A percentile compares a stretch with the other conserved stretches of the same genome.
Evolutionary conservation across 2,329 filamentous ascomycete genomes (phyloP).

Genomic region (Fonsecaea nubica): DNA sequence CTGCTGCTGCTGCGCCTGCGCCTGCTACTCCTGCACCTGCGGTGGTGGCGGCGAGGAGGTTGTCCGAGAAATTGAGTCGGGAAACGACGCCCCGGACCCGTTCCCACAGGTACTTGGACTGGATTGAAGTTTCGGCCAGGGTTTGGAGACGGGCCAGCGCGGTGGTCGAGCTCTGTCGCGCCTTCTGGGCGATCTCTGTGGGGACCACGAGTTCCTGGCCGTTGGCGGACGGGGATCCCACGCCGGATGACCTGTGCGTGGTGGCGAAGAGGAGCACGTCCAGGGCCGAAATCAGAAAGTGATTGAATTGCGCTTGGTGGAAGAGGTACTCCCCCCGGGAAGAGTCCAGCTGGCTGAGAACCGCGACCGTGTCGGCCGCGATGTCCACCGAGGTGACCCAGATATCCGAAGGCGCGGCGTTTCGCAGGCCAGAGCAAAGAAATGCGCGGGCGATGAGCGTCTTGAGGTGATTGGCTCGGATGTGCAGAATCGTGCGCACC

Average conservation of each 20-base stretch:
- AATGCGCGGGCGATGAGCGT: slow-evolving; percentile 22
- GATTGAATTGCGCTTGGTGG: slow-evolving; percentile 20
- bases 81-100: slow-evolving; percentile 7
- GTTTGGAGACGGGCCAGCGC: slow-evolving; percentile 18
- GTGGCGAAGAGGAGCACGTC: slow-evolving; percentile 21
- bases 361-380: slow-evolving; percentile 18
- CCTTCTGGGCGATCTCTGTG: slow-evolving; percentile 5
- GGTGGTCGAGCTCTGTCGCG: slow-evolving; percentile 10
- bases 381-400: slow-evolving; percentile 17
- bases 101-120: slow-evolving; percentile 21
- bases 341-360: slow-evolving; percentile 12
- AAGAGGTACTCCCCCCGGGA: slow-evolving; percentile 17
- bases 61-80: slow-evolving; percentile 9
- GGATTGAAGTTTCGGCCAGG: slow-evolving; percentile 15
- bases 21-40: no score
- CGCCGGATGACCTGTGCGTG: slow-evolving; percentile 3
- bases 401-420: slow-evolving; percentile 19
- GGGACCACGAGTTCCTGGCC: slow-evolving; percentile 9
- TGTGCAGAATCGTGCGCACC: slow-evolving; percentile 14
- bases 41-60: neutral
- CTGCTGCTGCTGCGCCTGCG: neutral
- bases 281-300: slow-evolving; percentile 22
- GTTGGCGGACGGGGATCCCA: slow-evolving; percentile 7
- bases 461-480: slow-evolving; percentile 19
- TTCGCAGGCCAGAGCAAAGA: slow-evolving; percentile 17